Evolutionary conservation across 1,284 basidiomycete species (phyloP), one percentile per base, ranked within the genome.

Genomic region (Pterulicium gracile): DNA sequence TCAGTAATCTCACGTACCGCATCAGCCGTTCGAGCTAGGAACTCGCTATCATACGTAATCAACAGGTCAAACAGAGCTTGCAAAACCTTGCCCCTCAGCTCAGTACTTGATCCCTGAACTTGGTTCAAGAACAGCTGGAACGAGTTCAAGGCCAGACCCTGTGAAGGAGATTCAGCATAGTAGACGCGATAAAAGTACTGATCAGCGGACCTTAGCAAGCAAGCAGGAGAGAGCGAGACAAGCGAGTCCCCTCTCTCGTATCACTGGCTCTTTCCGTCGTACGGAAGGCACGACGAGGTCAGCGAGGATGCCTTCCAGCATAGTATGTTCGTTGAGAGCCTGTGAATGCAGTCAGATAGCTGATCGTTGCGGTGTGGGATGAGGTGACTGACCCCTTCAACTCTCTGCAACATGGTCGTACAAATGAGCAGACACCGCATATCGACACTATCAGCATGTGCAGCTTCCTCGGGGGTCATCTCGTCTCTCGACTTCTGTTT

Each of bases 311-410:
- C 95, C 95, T 58, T 95, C 87, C 42, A 98, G 70, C 0, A 89
- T 93, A 1, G 90, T 90, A 63, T 98, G 95, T 55, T 97, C 93
- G 59, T 95, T 89, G 50, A 98, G 82, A 1, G 80, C 85, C 85
- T 90, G 56, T 7, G 3, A 49, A 10, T 13, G 13, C 4, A 36
- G 42, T 50, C 24, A 49, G 43, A 15, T 18, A 24, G 27, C 44
- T 21, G 12, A 18, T 15, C 18, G 23, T 13, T 45, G 12, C 42
- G 32, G 42, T 24, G 24, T 22, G 34, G 19, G 15, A 21, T 21
- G 43, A 21, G 22, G 42, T 48, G 13, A 68, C 83, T 46, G 55
- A 93, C 91, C 18, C 88, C 81, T 54, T 92, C 83, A 18, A 95
- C 89, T 14, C 93, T 79, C 65, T 98, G 93, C 3, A 98, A 71